Base-by-base conservation (phyloP, 31 red algal genomes). In the Odonthalia washingtoniensis region DNA sequence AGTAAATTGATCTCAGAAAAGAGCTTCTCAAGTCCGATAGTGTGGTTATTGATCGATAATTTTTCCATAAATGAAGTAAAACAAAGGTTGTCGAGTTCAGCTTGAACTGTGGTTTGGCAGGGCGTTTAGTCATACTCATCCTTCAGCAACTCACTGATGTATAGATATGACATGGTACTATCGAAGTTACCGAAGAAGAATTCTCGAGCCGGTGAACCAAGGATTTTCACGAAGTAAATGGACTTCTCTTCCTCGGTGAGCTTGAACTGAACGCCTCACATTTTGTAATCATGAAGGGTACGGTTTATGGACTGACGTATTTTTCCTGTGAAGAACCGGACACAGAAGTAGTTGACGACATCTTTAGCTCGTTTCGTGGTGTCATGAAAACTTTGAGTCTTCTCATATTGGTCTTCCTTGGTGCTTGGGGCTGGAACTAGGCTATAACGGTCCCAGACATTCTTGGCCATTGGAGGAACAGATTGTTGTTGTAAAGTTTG, bases 61-160 rank as follows among this genome's bases (percentile, higher is more conserved):
- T 86, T 68, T 32, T 52, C 36, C 82, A 89, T 42, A 43, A 81
- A 26, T n/a, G 26, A 80, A 16, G 3, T 21, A 24, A 89, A 32
- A 6, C 1, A 37, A 12, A 90, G 78, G 24, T 46, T 18, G 30
- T 65, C 79, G 12, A 90, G 6, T 27, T 49, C 66, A n/a, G n/a
- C n/a, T n/a, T n/a, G n/a, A n/a, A n/a, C n/a, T n/a, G n/a, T n/a
- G n/a, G n/a, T n/a, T n/a, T 57, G 49, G 21, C 49, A 21, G 21
- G 49, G 9, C 21, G 49, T 9, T 57, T 9, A 57, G 49, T 57
- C 49, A 57, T 57, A 14, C 49, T 57, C 49, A 14, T 14, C 49
- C 21, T 21, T 57, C 21, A 57, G 9, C 49, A 57, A 21, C 49
- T 14, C 9, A 21, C 9, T 21, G 9, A 57, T 57, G 49, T 57